Evolutionary conservation across 352 stramenopile species (phyloP).

Genomic region (Globisporangium emineosum): DNA sequence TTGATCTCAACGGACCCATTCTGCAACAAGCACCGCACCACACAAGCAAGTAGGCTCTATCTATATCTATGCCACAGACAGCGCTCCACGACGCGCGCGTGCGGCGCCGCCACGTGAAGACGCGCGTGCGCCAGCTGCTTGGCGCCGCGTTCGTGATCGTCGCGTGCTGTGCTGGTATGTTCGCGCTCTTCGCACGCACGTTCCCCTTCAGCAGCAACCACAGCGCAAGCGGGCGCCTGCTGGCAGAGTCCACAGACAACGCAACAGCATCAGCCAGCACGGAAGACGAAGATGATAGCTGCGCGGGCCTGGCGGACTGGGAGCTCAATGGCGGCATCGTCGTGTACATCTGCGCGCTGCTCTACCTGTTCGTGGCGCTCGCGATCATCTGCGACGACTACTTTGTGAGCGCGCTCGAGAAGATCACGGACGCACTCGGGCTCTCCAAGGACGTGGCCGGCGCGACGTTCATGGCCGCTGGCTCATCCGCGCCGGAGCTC

Average conservation of each 20-base stretch:
- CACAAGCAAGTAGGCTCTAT: background rate
- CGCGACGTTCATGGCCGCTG: conserved; percentile 83
- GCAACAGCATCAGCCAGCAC: background rate
- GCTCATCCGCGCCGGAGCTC: conserved; percentile 79
- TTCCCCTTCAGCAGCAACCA: background rate
- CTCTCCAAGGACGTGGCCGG: conserved; percentile 77
- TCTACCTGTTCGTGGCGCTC: conserved; percentile 83
- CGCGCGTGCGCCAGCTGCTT: conserved; percentile 20
- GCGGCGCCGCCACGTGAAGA: conserved; percentile 11
- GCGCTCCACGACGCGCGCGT: background rate
- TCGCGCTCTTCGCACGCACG: conserved; percentile 4
- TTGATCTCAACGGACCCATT: conserved; percentile 3
- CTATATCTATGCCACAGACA: too few species aligned
- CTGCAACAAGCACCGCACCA: background rate
- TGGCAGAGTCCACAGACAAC: conserved; percentile 21
- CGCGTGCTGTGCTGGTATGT: conserved; percentile 20
- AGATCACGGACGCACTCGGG: conserved; percentile 54
- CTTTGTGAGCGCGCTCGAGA: conserved; percentile 78
- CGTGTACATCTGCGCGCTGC: conserved; percentile 55
- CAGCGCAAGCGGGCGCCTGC: background rate
- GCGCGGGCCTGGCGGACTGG: conserved; percentile 36
- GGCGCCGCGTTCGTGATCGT: conserved; percentile 24
- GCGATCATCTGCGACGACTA: conserved; percentile 90
- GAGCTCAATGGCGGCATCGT: conserved; percentile 55
- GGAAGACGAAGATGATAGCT: conserved; percentile 23